Evolutionary conservation across 1,284 basidiomycete genomes (phyloP).

Genomic region (Fomitopsis palustris): DNA sequence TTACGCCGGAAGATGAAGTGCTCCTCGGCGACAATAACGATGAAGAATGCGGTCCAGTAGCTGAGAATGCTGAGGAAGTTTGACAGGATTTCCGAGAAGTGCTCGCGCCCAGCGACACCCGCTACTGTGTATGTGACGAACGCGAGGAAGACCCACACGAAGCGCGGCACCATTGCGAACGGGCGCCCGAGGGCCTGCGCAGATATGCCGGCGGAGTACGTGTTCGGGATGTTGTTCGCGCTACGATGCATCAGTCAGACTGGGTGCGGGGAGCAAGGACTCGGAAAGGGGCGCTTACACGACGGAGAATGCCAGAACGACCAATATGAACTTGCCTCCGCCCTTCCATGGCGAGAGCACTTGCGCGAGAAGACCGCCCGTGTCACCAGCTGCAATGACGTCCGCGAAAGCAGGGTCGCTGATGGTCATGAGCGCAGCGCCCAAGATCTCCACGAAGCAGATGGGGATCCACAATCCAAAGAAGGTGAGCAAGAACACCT

Average conservation of each 20-base stretch:
- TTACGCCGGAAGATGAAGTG: constrained; percentile 52
- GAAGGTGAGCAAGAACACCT: constrained; percentile 54
- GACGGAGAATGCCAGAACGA: constrained; percentile 53
- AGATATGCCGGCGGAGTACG: constrained; percentile 55
- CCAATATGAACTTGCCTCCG: constrained; percentile 57
- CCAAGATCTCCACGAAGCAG: constrained; percentile 51
- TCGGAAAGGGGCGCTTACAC: constrained; percentile 29
- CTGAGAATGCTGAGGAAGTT: constrained; percentile 54
- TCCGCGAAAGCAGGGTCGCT: constrained; percentile 46
- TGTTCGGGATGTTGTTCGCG: constrained; percentile 58
- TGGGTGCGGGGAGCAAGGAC: background rate
- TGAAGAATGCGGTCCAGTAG: constrained; percentile 66
- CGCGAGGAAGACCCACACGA: constrained; percentile 54
- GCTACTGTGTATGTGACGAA: constrained; percentile 55
- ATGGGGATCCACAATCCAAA: constrained; percentile 56
- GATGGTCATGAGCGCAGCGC: constrained; percentile 55
- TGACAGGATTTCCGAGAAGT: constrained; percentile 54
- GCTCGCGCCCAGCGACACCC: constrained; percentile 58
- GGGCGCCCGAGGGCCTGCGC: constrained; percentile 52
- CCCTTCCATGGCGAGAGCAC: constrained; percentile 44
- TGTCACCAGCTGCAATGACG: constrained; percentile 45
- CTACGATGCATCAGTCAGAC: constrained; percentile 23
- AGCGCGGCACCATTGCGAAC: constrained; percentile 54
- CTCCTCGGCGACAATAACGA: constrained; percentile 55
- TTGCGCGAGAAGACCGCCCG: constrained; percentile 44